These are phyloP conservation scores for Pichia sp. DNA, from an alignment of 1,139 yeast species.

Conservation along the genomic window DNA sequence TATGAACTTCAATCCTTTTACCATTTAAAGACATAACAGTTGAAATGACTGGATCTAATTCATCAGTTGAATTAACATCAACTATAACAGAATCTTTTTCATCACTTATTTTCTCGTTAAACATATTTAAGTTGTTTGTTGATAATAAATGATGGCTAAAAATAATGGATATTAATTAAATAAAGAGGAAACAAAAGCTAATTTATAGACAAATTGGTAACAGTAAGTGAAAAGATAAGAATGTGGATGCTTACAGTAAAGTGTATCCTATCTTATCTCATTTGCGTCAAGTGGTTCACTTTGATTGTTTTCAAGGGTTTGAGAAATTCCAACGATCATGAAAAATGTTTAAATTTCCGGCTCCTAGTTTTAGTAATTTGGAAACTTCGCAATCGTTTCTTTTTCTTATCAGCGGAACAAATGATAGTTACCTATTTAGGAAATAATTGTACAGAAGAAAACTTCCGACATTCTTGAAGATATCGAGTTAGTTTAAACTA, in stretches of 20 bases:
- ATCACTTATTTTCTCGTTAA: background rate
- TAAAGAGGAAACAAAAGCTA: background rate
- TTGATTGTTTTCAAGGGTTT: background rate
- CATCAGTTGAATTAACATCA: slow-evolving; percentile 1
- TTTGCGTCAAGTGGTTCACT: background rate
- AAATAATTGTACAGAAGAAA: background rate
- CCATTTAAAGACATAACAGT: slow-evolving; percentile 13
- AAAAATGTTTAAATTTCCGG: background rate
- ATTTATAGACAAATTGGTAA: background rate
- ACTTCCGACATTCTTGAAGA: background rate
- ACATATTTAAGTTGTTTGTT: background rate
- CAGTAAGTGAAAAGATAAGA: background rate
- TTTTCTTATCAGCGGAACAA: background rate
- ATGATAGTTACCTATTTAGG: background rate
- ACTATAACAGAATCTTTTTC: background rate
- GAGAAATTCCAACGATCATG: background rate
- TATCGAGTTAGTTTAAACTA: too few relatives aligned
- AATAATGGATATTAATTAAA: background rate
- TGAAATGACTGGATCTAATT: slow-evolving; percentile 11
- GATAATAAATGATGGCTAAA: background rate
- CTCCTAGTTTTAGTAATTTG: background rate
- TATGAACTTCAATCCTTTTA: slow-evolving; percentile 6
- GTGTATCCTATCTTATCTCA: background rate
- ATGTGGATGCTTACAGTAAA: background rate
- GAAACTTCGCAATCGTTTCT: background rate